Conservation (phyloP, 352 stramenopile genomes). For the Phytopythium chamaehyphon region DNA sequence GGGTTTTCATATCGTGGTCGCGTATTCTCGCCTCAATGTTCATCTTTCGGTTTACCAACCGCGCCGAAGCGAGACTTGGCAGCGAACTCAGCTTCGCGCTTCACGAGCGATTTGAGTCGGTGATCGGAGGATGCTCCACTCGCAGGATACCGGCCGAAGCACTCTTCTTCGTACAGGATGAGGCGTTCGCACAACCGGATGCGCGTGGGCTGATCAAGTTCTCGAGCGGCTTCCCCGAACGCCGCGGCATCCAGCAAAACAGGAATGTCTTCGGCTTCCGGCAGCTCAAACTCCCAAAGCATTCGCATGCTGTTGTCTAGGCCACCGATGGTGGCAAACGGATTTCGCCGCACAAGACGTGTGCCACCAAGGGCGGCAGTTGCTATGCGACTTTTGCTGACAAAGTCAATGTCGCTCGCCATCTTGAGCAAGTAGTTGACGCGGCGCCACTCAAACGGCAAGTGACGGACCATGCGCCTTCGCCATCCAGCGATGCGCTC, state of each 20-base stretch:
- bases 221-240: slow-evolving; percentile 26
- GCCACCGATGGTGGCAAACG: slow-evolving; percentile 65
- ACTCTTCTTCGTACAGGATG: slow-evolving; percentile 51
- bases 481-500: slow-evolving; percentile 59
- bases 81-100: slow-evolving; percentile 55
- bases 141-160: slow-evolving; percentile 36
- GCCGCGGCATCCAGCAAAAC: slow-evolving; percentile 54
- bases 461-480: slow-evolving; percentile 47
- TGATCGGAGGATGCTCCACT: slow-evolving; percentile 29
- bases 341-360: slow-evolving; percentile 52
- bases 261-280: slow-evolving; percentile 44
- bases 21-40: not conserved
- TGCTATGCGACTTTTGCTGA: slow-evolving; percentile 60
- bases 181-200: slow-evolving; percentile 56
- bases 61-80: slow-evolving; percentile 45
- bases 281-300: slow-evolving; percentile 50
- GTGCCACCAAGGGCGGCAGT: slow-evolving; percentile 52
- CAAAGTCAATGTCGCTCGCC: slow-evolving; percentile 62
- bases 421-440: slow-evolving; percentile 72
- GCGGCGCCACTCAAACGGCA: slow-evolving; percentile 57
- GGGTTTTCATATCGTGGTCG: no score
- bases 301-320: slow-evolving; percentile 59
- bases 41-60: slow-evolving; percentile 7
- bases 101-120: slow-evolving; percentile 47
- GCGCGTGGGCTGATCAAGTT: slow-evolving; percentile 35